A percentile compares a stretch with the other conserved stretches of the same genome.
These are phyloP conservation scores for Ramichloridium luteum DNA, from an alignment of 2,329 filamentous ascomycete species.

Conservation along the genomic window DNA sequence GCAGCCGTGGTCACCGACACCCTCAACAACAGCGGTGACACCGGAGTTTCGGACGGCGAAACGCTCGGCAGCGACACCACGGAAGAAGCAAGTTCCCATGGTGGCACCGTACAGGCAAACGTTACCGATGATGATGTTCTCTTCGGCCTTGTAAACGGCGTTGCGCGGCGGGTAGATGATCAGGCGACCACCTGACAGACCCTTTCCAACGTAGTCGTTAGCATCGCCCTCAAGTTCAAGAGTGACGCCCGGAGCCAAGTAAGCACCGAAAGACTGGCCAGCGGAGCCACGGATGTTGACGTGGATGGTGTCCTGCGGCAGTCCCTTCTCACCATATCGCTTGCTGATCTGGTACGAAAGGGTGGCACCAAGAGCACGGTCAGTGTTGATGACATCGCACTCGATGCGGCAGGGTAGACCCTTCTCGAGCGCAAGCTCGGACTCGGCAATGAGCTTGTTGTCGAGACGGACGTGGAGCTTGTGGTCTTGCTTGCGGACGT, in stretches of 20 bases:
- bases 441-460: conserved; percentile 94
- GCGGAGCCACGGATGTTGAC: conserved; percentile 94
- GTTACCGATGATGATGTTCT: conserved; percentile 89
- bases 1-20: conserved; percentile 89
- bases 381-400: conserved; percentile 92
- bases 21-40: conserved; percentile 90
- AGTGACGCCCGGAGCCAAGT: conserved; percentile 83
- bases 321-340: conserved; percentile 74
- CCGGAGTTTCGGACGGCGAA: conserved; percentile 96
- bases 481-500: conserved; percentile 95
- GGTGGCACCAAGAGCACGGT: conserved; percentile 84
- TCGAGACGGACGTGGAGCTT: conserved; percentile 84
- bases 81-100: conserved; percentile 86
- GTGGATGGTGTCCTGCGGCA: conserved; percentile 88
- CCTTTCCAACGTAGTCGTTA: conserved; percentile 96
- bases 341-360: conserved; percentile 94
- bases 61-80: conserved; percentile 87
- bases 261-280: conserved; percentile 92
- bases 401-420: conserved; percentile 86
- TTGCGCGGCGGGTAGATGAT: conserved; percentile 87
- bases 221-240: conserved; percentile 89
- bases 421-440: conserved; percentile 88
- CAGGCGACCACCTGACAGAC: conserved; percentile 79
- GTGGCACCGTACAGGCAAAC: conserved; percentile 93
- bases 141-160: conserved; percentile 88